phyloP scores from a whole-genome alignment of 2,329 filamentous ascomycete species.

The Diaporthe sp. region DNA sequence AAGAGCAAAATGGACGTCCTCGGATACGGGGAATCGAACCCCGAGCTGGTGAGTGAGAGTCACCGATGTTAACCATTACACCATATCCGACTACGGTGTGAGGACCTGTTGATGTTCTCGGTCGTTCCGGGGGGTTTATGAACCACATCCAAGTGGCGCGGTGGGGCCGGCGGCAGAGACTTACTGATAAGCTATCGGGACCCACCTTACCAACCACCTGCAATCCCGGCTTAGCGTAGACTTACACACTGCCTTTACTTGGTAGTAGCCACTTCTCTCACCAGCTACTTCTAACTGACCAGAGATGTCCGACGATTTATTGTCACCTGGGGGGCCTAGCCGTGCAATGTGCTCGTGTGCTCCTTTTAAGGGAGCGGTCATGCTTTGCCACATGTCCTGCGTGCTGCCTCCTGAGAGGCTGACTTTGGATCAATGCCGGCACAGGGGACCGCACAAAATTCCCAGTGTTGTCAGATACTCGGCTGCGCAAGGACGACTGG shows the following conservation, averaged over 20 bases:
- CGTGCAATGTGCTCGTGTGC: no score
- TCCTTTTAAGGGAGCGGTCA: no score
- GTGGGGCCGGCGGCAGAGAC: not conserved
- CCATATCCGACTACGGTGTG: conserved; percentile 32
- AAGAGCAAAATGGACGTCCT: not conserved
- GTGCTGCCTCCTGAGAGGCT: no score
- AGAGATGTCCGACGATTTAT: no score
- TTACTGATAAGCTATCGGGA: conserved; percentile 6
- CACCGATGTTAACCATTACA: conserved; percentile 34
- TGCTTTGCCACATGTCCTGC: no score
- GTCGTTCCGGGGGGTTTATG: not conserved
- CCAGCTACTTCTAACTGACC: not conserved
- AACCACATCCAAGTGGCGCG: no score
- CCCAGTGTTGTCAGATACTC: no score
- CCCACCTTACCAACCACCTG: not conserved
- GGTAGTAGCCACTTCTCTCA: no score
- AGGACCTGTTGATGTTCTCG: not conserved
- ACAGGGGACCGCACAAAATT: no score
- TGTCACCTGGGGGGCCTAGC: no score
- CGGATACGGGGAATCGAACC: conserved; percentile 34
- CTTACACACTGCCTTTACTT: not conserved
- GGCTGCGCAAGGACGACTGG: no score
- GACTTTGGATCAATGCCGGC: no score
- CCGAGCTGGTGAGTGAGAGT: conserved; percentile 34
- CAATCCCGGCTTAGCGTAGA: not conserved